Conservation (phyloP, 2,329 filamentous ascomycete genomes). For the Sordariomycetes sp. region DNA sequence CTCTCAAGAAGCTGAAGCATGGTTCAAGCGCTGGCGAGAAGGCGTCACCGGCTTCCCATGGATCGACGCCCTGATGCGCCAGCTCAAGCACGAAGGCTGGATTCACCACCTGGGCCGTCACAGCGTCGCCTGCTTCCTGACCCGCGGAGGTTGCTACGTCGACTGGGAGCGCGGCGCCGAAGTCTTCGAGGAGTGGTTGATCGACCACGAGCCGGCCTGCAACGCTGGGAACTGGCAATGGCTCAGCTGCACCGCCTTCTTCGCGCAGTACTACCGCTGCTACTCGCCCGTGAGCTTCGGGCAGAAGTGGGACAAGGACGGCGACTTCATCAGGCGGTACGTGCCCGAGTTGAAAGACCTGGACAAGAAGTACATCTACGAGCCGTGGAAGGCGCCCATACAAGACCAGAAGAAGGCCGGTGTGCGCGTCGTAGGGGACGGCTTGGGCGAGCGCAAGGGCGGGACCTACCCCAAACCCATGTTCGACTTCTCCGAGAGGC, state of each 20-base stretch:
- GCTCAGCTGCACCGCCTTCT: constrained; percentile 69
- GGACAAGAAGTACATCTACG: constrained; percentile 65
- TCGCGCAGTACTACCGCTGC: constrained; percentile 59
- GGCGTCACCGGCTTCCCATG: constrained; percentile 69
- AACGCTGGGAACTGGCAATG: constrained; percentile 75
- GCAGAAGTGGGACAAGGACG: constrained; percentile 66
- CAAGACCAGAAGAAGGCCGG: constrained; percentile 60
- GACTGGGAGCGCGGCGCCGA: constrained; percentile 72
- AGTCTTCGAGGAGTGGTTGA: constrained; percentile 67
- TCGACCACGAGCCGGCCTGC: constrained; percentile 67
- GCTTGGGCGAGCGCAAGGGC: constrained; percentile 28
- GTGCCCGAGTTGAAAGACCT: constrained; percentile 57
- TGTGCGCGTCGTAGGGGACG: constrained; percentile 50
- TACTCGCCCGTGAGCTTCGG: constrained; percentile 65
- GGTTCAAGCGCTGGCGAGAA: constrained; percentile 60
- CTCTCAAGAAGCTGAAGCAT: constrained; percentile 48
- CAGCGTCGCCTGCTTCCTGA: constrained; percentile 74
- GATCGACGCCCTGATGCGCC: constrained; percentile 75
- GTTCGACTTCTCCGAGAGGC: constrained; percentile 61
- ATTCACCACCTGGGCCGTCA: constrained; percentile 73
- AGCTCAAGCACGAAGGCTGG: constrained; percentile 64
- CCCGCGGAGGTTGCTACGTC: constrained; percentile 67
- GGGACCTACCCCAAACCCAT: constrained; percentile 64
- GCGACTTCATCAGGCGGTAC: constrained; percentile 53
- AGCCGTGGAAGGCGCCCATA: constrained; percentile 67